Evolutionary conservation across 371 early-diverging fungal genomes (phyloP).

Genomic region (Funneliformis caledonium): DNA sequence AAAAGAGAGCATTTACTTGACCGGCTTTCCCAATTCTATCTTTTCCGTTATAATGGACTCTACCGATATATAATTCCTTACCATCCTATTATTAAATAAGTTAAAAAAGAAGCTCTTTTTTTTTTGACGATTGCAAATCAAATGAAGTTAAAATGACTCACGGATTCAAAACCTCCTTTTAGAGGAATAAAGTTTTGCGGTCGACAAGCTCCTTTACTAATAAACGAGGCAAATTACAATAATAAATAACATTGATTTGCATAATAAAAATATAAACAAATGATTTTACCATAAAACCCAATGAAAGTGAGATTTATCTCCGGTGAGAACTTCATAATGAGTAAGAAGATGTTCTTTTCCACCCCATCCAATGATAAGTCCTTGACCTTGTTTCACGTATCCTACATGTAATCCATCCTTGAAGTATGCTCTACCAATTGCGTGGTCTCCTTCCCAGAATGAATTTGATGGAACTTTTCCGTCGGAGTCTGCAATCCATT

Average conservation of each 20-base stretch:
- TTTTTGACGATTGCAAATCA: background rate
- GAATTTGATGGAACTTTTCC: background rate
- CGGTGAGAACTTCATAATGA: constrained; percentile 11
- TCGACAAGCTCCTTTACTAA: background rate
- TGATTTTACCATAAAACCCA: background rate
- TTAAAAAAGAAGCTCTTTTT: background rate
- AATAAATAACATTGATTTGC: too few species aligned
- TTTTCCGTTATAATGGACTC: background rate
- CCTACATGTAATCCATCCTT: constrained; percentile 7
- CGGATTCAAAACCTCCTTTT: background rate
- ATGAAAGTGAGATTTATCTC: constrained; percentile 23
- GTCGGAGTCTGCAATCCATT: background rate
- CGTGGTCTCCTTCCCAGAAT: background rate
- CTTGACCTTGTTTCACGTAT: background rate
- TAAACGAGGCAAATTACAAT: background rate
- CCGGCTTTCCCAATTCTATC: background rate
- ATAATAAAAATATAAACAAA: background rate
- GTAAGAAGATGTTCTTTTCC: background rate
- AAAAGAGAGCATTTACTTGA: background rate
- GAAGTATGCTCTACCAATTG: background rate
- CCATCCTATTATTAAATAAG: background rate
- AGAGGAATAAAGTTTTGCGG: constrained; percentile 9
- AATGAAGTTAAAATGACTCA: background rate
- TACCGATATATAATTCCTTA: constrained; percentile 8
- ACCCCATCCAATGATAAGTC: background rate